phyloP scores from a whole-genome alignment of 805 yeast genomes.

The Sugiyamaella mastotermitis region DNA sequence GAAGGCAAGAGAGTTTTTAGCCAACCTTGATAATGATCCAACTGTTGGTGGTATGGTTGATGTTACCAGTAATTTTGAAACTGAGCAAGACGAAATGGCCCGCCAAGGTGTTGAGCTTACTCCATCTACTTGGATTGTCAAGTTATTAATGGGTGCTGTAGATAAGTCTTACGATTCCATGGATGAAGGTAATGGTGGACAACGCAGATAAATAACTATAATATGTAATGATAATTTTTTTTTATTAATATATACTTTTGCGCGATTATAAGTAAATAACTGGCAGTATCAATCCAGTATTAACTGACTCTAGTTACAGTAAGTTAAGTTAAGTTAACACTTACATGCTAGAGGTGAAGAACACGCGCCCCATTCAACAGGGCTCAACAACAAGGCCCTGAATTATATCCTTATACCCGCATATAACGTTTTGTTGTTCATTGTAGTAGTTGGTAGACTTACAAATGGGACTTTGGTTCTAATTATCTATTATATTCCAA shows the following conservation, averaged over 20 bases:
- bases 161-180: slow-evolving; percentile 27
- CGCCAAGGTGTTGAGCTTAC: slow-evolving; percentile 26
- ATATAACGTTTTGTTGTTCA: not conserved
- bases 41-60: slow-evolving; percentile 27
- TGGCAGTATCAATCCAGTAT: too few species aligned
- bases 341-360: too few species aligned
- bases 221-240: not conserved
- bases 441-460: not conserved
- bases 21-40: slow-evolving; percentile 25
- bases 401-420: too few species aligned
- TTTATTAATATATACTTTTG: not conserved
- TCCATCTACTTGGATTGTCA: slow-evolving; percentile 27
- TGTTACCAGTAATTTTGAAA: slow-evolving; percentile 26
- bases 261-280: too few species aligned
- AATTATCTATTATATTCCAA: not conserved
- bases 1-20: slow-evolving; percentile 26
- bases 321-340: too few species aligned
- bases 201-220: not conserved
- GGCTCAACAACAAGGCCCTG: too few species aligned
- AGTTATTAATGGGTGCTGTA: slow-evolving; percentile 26
- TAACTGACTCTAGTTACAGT: too few species aligned
- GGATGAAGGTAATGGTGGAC: slow-evolving; percentile 20
- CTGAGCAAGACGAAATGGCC: slow-evolving; percentile 29
- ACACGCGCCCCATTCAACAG: too few species aligned
- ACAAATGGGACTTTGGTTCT: not conserved